Conservation (phyloP, 2,329 filamentous ascomycete genomes). For the Scedosporium dehoogii region DNA sequence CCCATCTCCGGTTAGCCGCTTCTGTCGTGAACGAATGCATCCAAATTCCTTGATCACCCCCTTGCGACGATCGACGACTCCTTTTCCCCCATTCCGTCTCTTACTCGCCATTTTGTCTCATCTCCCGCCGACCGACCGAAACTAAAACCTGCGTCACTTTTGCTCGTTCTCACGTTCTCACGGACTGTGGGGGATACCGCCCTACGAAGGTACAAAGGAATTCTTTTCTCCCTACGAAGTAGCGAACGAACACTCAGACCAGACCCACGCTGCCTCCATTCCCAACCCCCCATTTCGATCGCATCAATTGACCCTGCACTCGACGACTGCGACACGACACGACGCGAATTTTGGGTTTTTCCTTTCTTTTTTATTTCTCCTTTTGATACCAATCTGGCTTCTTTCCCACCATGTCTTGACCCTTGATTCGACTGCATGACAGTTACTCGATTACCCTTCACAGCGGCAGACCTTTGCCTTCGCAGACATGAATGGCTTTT, state of each 20-base stretch:
- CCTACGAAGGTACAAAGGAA: background rate
- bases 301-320: background rate
- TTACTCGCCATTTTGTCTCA: background rate
- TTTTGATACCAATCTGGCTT: background rate
- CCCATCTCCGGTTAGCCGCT: too few relatives aligned
- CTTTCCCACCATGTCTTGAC: slow-evolving; percentile 3
- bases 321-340: background rate
- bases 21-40: background rate
- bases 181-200: background rate
- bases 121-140: background rate
- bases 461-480: background rate
- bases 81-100: background rate
- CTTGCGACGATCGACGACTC: slow-evolving; percentile 4
- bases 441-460: background rate
- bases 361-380: background rate
- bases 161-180: background rate
- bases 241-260: too few relatives aligned
- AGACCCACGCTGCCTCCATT: background rate
- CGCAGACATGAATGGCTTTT: slow-evolving; percentile 29
- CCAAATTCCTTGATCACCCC: background rate
- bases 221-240: background rate
- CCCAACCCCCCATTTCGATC: background rate
- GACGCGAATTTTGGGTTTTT: background rate
- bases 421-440: background rate
- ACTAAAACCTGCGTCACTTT: background rate